Evolutionary conservation across 164 flowering plant genomes (phyloP).

Genomic region (Berberis thunbergii): DNA sequence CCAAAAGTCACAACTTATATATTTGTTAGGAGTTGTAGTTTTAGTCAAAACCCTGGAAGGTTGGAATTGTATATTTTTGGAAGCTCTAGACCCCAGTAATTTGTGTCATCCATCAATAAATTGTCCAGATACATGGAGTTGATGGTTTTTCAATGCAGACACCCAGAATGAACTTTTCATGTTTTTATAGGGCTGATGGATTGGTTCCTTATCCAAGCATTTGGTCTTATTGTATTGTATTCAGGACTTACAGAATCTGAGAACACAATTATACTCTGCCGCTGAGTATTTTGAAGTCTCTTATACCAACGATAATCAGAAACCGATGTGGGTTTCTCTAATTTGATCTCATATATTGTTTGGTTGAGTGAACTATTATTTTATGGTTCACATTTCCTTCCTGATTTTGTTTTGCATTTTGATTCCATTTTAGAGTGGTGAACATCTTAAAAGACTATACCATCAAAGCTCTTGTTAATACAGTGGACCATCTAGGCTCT

Average conservation of each 20-base stretch:
- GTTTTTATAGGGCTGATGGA: neutral
- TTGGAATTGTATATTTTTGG: too few relatives aligned
- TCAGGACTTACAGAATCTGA: slow-evolving; percentile 88
- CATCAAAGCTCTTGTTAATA: slow-evolving; percentile 79
- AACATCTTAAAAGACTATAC: slow-evolving; percentile 83
- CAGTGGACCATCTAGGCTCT: slow-evolving; percentile 92
- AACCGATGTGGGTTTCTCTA: slow-evolving; percentile 49
- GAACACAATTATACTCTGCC: slow-evolving; percentile 83
- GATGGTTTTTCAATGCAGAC: neutral
- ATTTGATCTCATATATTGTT: neutral
- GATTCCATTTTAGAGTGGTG: slow-evolving; percentile 47
- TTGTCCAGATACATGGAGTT: too few relatives aligned
- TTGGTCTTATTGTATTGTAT: neutral
- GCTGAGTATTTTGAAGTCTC: slow-evolving; percentile 90
- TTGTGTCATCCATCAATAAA: too few relatives aligned
- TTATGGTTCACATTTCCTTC: neutral
- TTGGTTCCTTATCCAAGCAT: neutral
- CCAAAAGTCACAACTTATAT: too few relatives aligned
- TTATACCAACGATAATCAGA: slow-evolving; percentile 74
- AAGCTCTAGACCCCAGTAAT: too few relatives aligned
- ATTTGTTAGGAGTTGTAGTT: too few relatives aligned
- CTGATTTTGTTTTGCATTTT: slow-evolving; percentile 1
- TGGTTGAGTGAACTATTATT: neutral
- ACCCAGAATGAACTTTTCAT: neutral
- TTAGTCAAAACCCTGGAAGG: too few relatives aligned